Base-by-base conservation (phyloP, 228 moss, liverwort and hornwort species). In the Sphagnum fallax region DNA sequence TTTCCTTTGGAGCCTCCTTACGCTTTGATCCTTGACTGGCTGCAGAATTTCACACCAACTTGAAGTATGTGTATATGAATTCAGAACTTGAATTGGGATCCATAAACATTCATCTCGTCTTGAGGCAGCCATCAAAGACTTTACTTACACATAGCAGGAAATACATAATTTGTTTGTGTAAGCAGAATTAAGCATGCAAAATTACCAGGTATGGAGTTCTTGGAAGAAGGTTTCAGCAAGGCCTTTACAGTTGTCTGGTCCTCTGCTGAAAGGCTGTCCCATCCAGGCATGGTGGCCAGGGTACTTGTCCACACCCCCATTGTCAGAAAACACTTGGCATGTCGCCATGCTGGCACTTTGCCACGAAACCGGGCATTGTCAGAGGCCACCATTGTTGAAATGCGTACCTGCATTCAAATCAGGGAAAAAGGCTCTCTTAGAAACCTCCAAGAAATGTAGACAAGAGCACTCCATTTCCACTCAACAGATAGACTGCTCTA, bases 261-360 rank as follows among this genome's bases (percentile, higher is more conserved):
- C 67, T 90, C 92, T 70, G 79, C 70, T 63, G 78, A 70, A 52
- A 98, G 89, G 75, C 61, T 75, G 68, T 86, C 84, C 90, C 92
- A 98, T 69, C 98, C 98, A 62, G 94, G 90, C 65, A 98, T 73
- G 61, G 82, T 72, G 55, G 79, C 55, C 70, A 94, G 62, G 15
- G 75, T 62, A 50, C 75, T 74, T 32, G 16, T 74, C 77, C 81
- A 87, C 68, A 80, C 82, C 60, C 90, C 98, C 77, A 80, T 64
- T 8, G 85, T 86, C 70, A 90, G 69, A 60, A 98, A 98, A 73
- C 98, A 98, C 75, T 82, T 90, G 49, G 86, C 86, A 75, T 98
- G 98, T 72, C 91, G 91, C 98, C 98, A 98, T 68, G 90, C 87
- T 71, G 98, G 76, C 75, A 89, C 89, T 79, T 82, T 84, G 52